Evolutionary conservation across 192 early-diverging fungal genomes (phyloP).

Genomic region (Geosiphon pyriformis): DNA sequence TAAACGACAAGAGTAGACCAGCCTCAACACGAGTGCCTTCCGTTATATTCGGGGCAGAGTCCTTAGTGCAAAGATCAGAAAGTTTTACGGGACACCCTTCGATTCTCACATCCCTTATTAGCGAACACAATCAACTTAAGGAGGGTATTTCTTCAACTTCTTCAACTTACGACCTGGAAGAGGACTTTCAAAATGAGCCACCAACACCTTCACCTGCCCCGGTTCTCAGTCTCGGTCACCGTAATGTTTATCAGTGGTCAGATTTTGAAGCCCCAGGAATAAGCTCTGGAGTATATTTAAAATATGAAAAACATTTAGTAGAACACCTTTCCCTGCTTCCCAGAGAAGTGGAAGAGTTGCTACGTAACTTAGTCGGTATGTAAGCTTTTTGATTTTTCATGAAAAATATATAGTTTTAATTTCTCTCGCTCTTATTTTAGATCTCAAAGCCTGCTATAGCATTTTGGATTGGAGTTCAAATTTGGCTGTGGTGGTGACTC

Average conservation of each 20-base stretch:
- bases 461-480: neutral
- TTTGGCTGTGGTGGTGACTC: conserved; percentile 2
- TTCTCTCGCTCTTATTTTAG: neutral
- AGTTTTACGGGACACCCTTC: no score
- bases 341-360: neutral
- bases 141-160: no score
- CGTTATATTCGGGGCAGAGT: no score
- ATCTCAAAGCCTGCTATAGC: neutral
- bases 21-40: no score
- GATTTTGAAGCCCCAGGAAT: neutral
- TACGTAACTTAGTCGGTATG: neutral
- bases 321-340: neutral
- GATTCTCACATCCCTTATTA: no score
- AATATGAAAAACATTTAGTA: neutral
- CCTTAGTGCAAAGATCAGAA: no score
- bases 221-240: no score
- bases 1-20: no score
- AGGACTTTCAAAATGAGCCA: neutral
- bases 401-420: neutral
- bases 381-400: neutral
- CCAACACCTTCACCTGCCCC: neutral
- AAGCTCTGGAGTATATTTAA: neutral
- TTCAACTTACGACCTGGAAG: neutral
- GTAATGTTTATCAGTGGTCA: neutral
- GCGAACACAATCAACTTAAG: no score